Evolutionary conservation across 768 basidiomycete species (phyloP).

Genomic region (Mrakia hoshinonis): DNA sequence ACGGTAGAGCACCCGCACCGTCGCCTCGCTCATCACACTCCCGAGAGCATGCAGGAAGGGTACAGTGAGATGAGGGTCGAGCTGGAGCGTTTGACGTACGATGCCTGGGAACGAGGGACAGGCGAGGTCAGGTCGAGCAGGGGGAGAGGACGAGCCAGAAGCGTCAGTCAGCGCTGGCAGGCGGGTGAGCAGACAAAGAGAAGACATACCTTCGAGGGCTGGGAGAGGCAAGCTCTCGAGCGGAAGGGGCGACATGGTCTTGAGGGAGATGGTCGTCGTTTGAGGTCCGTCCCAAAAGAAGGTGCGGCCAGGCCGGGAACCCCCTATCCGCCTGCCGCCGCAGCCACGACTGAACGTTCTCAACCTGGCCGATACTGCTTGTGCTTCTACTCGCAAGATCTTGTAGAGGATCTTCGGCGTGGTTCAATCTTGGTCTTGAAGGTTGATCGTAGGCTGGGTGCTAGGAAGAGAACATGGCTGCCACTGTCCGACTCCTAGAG

Average conservation of each 20-base stretch:
- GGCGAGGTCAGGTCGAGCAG: background rate
- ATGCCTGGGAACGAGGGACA: background rate
- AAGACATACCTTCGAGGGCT: slow-evolving; percentile 1
- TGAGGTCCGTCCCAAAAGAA: too few species aligned
- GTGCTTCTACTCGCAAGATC: too few species aligned
- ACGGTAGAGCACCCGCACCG: background rate
- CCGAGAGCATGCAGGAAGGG: background rate
- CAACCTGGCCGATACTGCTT: too few species aligned
- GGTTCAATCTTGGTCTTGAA: too few species aligned
- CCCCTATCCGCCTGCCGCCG: too few species aligned
- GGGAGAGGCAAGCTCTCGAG: background rate
- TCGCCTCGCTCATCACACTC: background rate
- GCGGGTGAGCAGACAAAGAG: background rate
- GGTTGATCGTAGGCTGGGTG: too few species aligned
- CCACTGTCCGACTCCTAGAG: too few species aligned
- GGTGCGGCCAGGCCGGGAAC: too few species aligned
- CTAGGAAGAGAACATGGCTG: too few species aligned
- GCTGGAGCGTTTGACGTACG: background rate
- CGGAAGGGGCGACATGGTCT: background rate
- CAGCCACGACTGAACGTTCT: too few species aligned
- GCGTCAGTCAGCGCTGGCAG: background rate
- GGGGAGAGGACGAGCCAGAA: background rate
- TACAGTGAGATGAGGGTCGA: background rate
- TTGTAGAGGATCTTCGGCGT: too few species aligned
- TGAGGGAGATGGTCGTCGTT: background rate